These are phyloP conservation scores for Lentithecium fluviatile DNA, from an alignment of 495 filamentous ascomycete species.

Conservation along the genomic window DNA sequence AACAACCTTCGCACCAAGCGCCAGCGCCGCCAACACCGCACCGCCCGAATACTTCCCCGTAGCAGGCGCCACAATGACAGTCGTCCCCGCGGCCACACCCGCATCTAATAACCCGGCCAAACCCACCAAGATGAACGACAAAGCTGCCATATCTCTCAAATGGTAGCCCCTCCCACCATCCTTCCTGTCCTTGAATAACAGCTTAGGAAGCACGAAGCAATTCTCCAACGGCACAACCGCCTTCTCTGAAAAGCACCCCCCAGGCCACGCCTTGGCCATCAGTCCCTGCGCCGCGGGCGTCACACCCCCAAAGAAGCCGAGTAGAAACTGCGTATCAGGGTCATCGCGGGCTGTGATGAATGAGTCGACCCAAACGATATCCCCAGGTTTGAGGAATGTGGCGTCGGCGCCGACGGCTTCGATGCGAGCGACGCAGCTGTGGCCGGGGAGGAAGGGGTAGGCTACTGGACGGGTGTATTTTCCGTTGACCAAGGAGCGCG, in stretches of 20 bases:
- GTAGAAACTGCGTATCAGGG: conserved; percentile 39
- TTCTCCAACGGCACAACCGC: conserved; percentile 51
- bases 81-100: conserved; percentile 44
- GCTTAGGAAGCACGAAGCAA: conserved; percentile 46
- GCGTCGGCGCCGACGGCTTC: conserved; percentile 49
- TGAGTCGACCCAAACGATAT: conserved; percentile 52
- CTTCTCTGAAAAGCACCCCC: conserved; percentile 50
- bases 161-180: conserved; percentile 39
- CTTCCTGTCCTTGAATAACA: conserved; percentile 37
- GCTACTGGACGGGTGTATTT: conserved; percentile 33
- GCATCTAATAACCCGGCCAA: conserved; percentile 55
- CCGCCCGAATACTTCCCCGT: conserved; percentile 40
- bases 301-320: conserved; percentile 42
- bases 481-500: conserved; percentile 7
- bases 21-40: conserved; percentile 36
- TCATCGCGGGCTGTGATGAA: conserved; percentile 50
- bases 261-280: conserved; percentile 49
- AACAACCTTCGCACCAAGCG: conserved; percentile 42
- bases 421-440: conserved; percentile 49
- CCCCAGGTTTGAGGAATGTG: conserved; percentile 43
- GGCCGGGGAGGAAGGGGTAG: conserved; percentile 33
- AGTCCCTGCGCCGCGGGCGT: conserved; percentile 35
- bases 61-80: conserved; percentile 39
- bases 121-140: conserved; percentile 44
- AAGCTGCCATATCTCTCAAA: conserved; percentile 41